A percentile compares a stretch with the other conserved stretches of the same genome.
phyloP scores from a whole-genome alignment of 1,139 yeast genomes.

The Lodderomyces metapsilosis region DNA sequence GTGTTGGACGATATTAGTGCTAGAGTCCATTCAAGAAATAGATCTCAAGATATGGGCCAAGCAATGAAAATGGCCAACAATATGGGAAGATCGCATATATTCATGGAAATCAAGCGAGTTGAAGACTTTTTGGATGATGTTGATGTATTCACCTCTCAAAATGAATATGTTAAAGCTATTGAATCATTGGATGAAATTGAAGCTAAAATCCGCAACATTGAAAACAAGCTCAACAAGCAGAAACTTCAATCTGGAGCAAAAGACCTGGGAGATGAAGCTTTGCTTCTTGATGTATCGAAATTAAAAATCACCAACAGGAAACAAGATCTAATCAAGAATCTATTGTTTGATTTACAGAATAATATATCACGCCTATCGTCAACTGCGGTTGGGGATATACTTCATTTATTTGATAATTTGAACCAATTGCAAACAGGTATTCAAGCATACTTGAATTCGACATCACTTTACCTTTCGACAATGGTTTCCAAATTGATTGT shows the following conservation, averaged over 20 bases:
- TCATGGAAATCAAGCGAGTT: conserved; percentile 48
- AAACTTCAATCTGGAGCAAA: conserved; percentile 17
- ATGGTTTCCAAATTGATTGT: conserved; percentile 39
- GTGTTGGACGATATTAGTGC: conserved; percentile 54
- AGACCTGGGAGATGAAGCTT: conserved; percentile 26
- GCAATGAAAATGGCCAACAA: conserved; percentile 14
- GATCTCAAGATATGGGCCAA: conserved; percentile 47
- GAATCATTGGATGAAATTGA: conserved; percentile 48
- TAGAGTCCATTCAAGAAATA: conserved; percentile 53
- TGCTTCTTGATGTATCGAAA: conserved; percentile 43
- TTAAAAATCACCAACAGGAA: conserved; percentile 40
- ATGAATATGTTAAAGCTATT: conserved; percentile 55
- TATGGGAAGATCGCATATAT: conserved; percentile 29
- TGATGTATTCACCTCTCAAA: conserved; percentile 65
- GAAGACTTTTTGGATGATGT: conserved; percentile 67
- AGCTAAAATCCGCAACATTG: conserved; percentile 27
- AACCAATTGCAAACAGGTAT: conserved; percentile 41
- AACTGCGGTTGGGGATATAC: conserved; percentile 32
- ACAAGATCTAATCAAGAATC: conserved; percentile 35
- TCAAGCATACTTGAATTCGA: conserved; percentile 35
- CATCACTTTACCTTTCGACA: conserved; percentile 31
- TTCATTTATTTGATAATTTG: conserved; percentile 37
- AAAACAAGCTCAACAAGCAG: conserved; percentile 15
- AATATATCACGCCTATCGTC: conserved; percentile 32
- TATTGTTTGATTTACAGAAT: conserved; percentile 39